Base-by-base conservation (phyloP, 768 basidiomycete species). In the Lactarius pseudohatsudake region DNA sequence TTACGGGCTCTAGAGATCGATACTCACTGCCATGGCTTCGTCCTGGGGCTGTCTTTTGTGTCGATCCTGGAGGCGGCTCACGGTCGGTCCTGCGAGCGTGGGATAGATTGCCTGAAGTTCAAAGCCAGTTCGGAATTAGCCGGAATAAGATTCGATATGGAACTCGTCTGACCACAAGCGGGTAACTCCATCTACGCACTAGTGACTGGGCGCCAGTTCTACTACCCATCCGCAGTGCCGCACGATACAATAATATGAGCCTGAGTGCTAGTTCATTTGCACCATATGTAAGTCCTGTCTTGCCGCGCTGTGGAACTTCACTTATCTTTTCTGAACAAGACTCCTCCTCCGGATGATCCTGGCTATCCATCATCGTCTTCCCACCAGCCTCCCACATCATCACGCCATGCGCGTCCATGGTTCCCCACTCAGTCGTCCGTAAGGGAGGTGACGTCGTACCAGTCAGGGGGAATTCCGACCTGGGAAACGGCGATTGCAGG, bases 381-480 rank as follows among this genome's bases (percentile, higher is more conserved):
- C 6, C 72, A 67, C 16, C 70, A 70, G 32, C 59, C 70, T 9
- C 59, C 77, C 7, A 62, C 78, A 8, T 72, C 78, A 8, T 72
- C 76, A 13, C 74, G 73, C 66, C 62, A 74, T 34, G 66, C 73
- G 65, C 78, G 81, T 64, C 79, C 84, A 20, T 88, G 87, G 86
- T 86, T 87, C 64, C 81, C 84, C 20, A 68, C 76, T 57, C 75
- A 74, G 56, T 64, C 73, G 4, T 72, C 76, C 16, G 73, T 69
- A 45, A 72, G 70, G 16, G 72, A 72, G 62, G 74, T 77, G 59
- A 74, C 77, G 9, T 87, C 89, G 3, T 91, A 91, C 70, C 90
- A 91, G 75, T 86, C 86, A 15, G 90, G 90, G 16, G 87, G 82
- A 15, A 78, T 85, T 38, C 85, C 87, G 8, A 81, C 84, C 11